phyloP scores from a whole-genome alignment of 805 yeast species.

The Priceomyces fermenticarens region DNA sequence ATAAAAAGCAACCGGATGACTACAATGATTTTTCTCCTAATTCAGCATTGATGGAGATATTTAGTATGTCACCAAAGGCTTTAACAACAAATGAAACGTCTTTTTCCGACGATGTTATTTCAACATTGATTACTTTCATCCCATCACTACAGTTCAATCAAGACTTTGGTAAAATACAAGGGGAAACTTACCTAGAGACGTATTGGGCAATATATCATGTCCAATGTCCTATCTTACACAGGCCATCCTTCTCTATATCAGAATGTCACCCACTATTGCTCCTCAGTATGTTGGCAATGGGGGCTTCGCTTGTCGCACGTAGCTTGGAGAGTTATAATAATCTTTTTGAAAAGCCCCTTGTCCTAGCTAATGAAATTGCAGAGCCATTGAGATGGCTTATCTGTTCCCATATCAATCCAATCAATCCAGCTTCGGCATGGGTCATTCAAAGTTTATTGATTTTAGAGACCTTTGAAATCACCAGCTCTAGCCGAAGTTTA shows the following conservation, averaged over 20 bases:
- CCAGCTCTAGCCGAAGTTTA: slow-evolving; percentile 56
- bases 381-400: slow-evolving; percentile 63
- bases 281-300: slow-evolving; percentile 52
- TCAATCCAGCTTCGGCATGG: slow-evolving; percentile 72
- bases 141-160: slow-evolving; percentile 4
- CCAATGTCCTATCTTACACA: slow-evolving; percentile 54
- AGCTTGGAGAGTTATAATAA: slow-evolving; percentile 10
- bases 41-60: slow-evolving; percentile 4
- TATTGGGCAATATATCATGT: slow-evolving; percentile 59
- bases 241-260: slow-evolving; percentile 50
- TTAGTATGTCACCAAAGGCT: slow-evolving; percentile 5
- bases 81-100: not conserved
- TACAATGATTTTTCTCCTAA: slow-evolving; percentile 6
- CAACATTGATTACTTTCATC: slow-evolving; percentile 3
- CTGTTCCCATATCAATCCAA: slow-evolving; percentile 63
- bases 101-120: not conserved
- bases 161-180: slow-evolving; percentile 6
- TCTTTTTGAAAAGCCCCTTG: slow-evolving; percentile 9
- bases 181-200: slow-evolving; percentile 13
- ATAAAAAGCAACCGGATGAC: slow-evolving; percentile 1
- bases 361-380: slow-evolving; percentile 45
- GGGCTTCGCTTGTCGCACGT: slow-evolving; percentile 38
- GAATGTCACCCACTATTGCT: slow-evolving; percentile 46
- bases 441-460: slow-evolving; percentile 66
- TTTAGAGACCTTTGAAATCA: slow-evolving; percentile 70